These are phyloP conservation scores for Telopea speciosissima DNA, from an alignment of 177 flowering plant genomes.

Conservation along the genomic window DNA sequence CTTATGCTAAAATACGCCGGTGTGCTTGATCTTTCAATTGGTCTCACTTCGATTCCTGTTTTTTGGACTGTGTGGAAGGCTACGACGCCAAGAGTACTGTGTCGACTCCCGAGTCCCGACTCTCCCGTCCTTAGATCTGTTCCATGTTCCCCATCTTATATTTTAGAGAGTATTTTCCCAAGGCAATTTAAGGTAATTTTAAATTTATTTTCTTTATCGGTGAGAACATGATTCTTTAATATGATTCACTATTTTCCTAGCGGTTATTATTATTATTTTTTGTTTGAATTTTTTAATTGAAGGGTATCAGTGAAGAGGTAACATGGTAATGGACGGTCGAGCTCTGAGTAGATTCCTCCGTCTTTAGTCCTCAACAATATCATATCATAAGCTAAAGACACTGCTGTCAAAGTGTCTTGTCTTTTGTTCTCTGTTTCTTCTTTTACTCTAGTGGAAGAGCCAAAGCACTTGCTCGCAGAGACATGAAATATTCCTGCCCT, in stretches of 20 bases:
- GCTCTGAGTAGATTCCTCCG: slow-evolving; percentile 9
- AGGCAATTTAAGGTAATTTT: too few species aligned
- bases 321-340: slow-evolving; percentile 10
- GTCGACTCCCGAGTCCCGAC: too few species aligned
- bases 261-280: too few species aligned
- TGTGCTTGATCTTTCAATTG: not conserved
- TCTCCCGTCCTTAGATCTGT: too few species aligned
- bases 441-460: not conserved
- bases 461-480: not conserved
- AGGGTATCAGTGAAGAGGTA: not conserved
- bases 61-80: not conserved
- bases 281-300: not conserved
- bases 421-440: not conserved
- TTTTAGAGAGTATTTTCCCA: not conserved
- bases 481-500: not conserved
- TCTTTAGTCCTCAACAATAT: not conserved
- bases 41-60: too few species aligned
- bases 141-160: not conserved
- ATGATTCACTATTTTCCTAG: not conserved
- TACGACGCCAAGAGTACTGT: not conserved
- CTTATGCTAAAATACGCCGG: not conserved
- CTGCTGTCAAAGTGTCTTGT: not conserved
- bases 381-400: not conserved
- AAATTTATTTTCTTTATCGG: not conserved
- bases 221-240: not conserved